Base-by-base conservation (phyloP, 1,139 yeast species). In the Trichomonascaceae sp. region DNA sequence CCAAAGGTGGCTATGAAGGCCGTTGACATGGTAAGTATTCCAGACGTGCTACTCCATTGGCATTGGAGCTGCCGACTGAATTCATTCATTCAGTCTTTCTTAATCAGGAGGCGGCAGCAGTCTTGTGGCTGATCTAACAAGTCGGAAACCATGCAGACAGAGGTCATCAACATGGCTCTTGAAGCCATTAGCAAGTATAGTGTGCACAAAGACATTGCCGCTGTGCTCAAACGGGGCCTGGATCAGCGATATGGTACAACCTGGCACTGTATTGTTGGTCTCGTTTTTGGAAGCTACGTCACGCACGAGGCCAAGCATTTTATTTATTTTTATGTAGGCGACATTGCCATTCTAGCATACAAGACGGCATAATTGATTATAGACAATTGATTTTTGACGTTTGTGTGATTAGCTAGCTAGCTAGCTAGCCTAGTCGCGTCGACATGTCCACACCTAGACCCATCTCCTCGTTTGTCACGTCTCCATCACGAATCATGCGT, bases 241-340 rank as follows among this genome's bases (percentile, higher is more conserved):
- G 87, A 78, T 51, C 59, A 63, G 28, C 54, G 59, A 38, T 78
- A 69, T 47, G 95, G 95, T 1, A 72, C 79, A 30, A 75, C 93
- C 16, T 89, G 98, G 98, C 97, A 89, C 55, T 92, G 85, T 20
- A 74, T 89, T 39, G 96, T 85, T 34, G 99, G 98, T 20, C 75
- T 76, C 56, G 80, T 80, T 50, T 89, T 89, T 59, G 97, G 97
- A 3, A 76, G 92, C 35, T 85, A 79, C 52, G 95, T 92, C 17
- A 82, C 97, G 14, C 98, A 92, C 52, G 59, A 61, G 37, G 54
- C 79, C 42, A 93, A 93, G 17, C 74, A 70, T 51, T 89, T 89
- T 54, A 65, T 80, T 23, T 87, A 89, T 58, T 81, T 82, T 50
- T 85, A 84, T 57, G 65, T 84, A 40, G 95, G 80, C 16, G 76